phyloP scores from a whole-genome alignment of 805 yeast species.

The Wickerhamomyces xylosicus region DNA sequence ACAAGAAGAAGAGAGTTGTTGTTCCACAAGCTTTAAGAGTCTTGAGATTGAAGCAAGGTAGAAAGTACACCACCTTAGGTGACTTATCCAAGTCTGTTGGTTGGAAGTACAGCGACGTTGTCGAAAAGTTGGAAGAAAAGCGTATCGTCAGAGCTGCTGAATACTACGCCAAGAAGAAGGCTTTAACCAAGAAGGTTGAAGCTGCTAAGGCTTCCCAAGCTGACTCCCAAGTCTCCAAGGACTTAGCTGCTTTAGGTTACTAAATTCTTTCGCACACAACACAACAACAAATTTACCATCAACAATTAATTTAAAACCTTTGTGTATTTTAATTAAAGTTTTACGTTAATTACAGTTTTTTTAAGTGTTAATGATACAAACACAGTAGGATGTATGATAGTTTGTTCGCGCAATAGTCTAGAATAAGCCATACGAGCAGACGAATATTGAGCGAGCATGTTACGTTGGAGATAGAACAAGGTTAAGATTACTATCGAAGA shows the following conservation, averaged over 20 bases:
- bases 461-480: too few species aligned
- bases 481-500: too few species aligned
- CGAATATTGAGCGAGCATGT: too few species aligned
- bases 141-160: constrained; percentile 98
- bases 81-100: constrained; percentile 95
- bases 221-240: constrained; percentile 82
- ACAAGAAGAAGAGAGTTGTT: constrained; percentile 99
- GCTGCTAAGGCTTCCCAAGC: constrained; percentile 84
- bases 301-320: background rate
- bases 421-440: too few species aligned
- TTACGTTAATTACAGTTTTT: background rate
- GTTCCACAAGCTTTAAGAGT: constrained; percentile 99
- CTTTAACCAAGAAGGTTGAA: constrained; percentile 84
- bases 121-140: constrained; percentile 96
- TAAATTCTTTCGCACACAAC: constrained; percentile 31
- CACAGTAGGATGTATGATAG: too few species aligned
- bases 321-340: constrained; percentile 3
- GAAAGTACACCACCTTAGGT: constrained; percentile 98
- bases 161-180: constrained; percentile 97
- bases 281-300: too few species aligned
- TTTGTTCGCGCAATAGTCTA: too few species aligned
- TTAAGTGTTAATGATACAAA: too few species aligned
- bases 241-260: constrained; percentile 96
- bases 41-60: constrained; percentile 97
- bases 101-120: constrained; percentile 99